Evolutionary conservation across 1,139 yeast species (phyloP).

Genomic region (Blastobotrys buckinghamii): DNA sequence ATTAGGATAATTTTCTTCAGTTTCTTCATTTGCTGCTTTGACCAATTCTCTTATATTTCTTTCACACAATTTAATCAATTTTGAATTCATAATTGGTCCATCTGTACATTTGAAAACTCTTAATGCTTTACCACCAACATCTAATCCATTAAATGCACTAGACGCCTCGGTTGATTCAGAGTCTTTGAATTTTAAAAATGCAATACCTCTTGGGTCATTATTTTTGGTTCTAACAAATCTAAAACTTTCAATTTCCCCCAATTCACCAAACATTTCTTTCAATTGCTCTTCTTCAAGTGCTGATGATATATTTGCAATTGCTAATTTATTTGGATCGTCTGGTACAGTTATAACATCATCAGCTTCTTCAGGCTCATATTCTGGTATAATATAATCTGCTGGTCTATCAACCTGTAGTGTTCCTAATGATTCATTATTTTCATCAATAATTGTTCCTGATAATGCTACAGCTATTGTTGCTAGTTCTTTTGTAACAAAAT

Average conservation of each 20-base stretch:
- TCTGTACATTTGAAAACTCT: constrained; percentile 33
- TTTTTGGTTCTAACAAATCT: constrained; percentile 34
- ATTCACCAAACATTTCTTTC: constrained; percentile 33
- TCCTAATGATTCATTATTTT: constrained; percentile 14
- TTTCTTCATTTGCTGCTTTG: constrained; percentile 19
- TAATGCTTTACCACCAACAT: constrained; percentile 31
- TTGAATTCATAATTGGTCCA: constrained; percentile 25
- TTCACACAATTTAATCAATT: background rate
- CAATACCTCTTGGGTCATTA: constrained; percentile 39
- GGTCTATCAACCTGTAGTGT: constrained; percentile 8
- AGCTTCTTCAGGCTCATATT: background rate
- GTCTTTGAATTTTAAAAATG: constrained; percentile 38
- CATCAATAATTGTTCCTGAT: constrained; percentile 35
- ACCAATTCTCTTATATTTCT: constrained; percentile 21
- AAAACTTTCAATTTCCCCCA: constrained; percentile 36
- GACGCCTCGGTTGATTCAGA: constrained; percentile 28
- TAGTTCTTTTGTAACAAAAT: constrained; percentile 47
- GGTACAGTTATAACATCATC: constrained; percentile 18
- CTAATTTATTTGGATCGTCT: constrained; percentile 35
- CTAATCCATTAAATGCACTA: constrained; percentile 31
- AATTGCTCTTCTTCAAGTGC: constrained; percentile 37
- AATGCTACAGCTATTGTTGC: constrained; percentile 57
- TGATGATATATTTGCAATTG: constrained; percentile 39
- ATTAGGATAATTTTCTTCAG: constrained; percentile 13
- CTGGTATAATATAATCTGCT: constrained; percentile 50